phyloP scores from a whole-genome alignment of 305 asterid genomes.

The Vinca major region DNA sequence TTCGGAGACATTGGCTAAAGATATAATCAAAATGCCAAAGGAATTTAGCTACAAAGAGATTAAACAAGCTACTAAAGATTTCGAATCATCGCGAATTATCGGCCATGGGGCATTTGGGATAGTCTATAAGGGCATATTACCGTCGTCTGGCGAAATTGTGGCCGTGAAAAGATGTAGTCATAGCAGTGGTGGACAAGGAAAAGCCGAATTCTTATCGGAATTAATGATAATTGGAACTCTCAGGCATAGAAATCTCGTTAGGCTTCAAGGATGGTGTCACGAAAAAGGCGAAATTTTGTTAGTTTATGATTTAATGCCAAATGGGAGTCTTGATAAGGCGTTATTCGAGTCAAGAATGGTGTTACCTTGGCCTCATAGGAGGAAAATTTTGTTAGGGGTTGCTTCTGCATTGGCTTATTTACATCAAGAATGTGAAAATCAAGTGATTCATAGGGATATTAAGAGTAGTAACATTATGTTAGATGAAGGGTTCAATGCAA shows the following conservation, averaged over 20 bases:
- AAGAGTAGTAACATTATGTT: slow-evolving; percentile 84
- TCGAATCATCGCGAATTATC: slow-evolving; percentile 41
- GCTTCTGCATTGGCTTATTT: slow-evolving; percentile 79
- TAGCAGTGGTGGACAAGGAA: slow-evolving; percentile 67
- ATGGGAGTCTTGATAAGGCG: slow-evolving; percentile 84
- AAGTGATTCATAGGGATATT: slow-evolving; percentile 75
- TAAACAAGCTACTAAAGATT: slow-evolving; percentile 56
- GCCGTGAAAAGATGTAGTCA: slow-evolving; percentile 91
- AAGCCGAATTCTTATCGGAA: slow-evolving; percentile 68
- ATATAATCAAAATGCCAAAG: slow-evolving; percentile 75
- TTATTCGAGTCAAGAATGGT: slow-evolving; percentile 63
- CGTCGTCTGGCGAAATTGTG: slow-evolving; percentile 45
- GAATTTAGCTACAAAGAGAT: slow-evolving; percentile 78
- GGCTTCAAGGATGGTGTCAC: slow-evolving; percentile 90
- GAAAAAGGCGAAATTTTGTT: slow-evolving; percentile 72
- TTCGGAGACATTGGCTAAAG: slow-evolving; percentile 47
- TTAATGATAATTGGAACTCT: slow-evolving; percentile 73
- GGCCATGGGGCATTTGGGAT: slow-evolving; percentile 92
- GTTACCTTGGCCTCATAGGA: slow-evolving; percentile 51
- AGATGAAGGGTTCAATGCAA: slow-evolving; percentile 70
- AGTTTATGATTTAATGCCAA: slow-evolving; percentile 77
- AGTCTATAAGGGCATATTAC: slow-evolving; percentile 56
- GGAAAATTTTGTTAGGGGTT: slow-evolving; percentile 66
- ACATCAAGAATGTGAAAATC: slow-evolving; percentile 88
- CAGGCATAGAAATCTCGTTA: slow-evolving; percentile 75